Conservation (phyloP, 176 grass and related monocot genomes). For the Triticum timopheevii region DNA sequence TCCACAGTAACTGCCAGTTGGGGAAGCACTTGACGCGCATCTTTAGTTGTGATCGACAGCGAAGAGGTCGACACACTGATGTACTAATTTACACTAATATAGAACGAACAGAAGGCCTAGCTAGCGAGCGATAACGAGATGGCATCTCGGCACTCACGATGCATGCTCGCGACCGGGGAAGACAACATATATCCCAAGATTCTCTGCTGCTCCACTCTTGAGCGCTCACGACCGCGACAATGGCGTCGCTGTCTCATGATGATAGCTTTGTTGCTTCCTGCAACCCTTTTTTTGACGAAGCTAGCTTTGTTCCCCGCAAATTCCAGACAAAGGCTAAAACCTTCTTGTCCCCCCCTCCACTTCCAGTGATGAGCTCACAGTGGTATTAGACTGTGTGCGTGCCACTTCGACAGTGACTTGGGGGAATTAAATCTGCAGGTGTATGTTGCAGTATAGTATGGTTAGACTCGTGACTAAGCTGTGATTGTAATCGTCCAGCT, state of each 20-base stretch:
- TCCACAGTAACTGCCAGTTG: slow-evolving; percentile 5
- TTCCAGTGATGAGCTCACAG: not conserved
- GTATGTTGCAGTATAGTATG: slow-evolving; percentile 18
- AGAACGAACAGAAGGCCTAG: not conserved
- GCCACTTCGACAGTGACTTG: slow-evolving; percentile 28
- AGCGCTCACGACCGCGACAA: slow-evolving; percentile 18
- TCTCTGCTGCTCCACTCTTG: slow-evolving; percentile 4
- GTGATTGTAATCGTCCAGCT: not conserved
- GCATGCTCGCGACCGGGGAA: slow-evolving; percentile 44
- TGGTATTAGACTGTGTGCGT: slow-evolving; percentile 2
- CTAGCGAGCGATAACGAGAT: slow-evolving; percentile 33
- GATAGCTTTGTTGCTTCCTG: not conserved
- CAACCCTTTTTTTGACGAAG: not conserved
- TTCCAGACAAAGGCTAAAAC: not conserved
- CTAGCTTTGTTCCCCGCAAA: not conserved
- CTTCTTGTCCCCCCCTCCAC: slow-evolving; percentile 15
- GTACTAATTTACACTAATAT: slow-evolving; percentile 24
- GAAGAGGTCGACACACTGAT: slow-evolving; percentile 17
- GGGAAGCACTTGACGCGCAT: not conserved
- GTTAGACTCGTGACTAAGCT: slow-evolving; percentile 7
- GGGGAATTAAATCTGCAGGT: not conserved
- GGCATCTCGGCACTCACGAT: slow-evolving; percentile 44
- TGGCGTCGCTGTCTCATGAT: slow-evolving; percentile 32
- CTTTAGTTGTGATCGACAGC: slow-evolving; percentile 9
- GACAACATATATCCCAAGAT: slow-evolving; percentile 44